Base-by-base conservation (phyloP, 2,329 filamentous ascomycete species). In the Allantophomopsis lycopodina region DNA sequence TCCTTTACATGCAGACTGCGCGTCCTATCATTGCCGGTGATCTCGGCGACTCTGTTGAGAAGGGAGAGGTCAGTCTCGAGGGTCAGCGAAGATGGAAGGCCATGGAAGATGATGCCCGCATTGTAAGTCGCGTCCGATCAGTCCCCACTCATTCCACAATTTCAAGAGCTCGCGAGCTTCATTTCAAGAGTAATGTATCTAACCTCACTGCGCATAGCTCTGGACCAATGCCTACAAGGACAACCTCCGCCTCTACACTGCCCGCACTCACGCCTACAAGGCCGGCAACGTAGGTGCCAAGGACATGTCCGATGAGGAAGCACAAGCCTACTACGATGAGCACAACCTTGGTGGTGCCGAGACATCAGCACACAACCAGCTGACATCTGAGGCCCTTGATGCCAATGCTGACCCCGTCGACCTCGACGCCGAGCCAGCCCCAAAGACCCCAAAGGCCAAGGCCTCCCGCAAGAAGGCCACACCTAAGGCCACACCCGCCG, bases 1-100 rank as follows among this genome's bases (percentile, higher is more conserved):
- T 96, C 68, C 68, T 95, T 44, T 96, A 87, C 67, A 86, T 94
- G 70, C 83, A 93, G 60, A 80, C 83, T 47, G 86, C 86, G 47
- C 83, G 91, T 37, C 73, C 79, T 38, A 80, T 84, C 56, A 91
- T 96, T 50, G 80, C 83, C 42, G 70, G 68, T 28, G 86, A 93
- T 50, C 71, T 94, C 10, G 83, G 82, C 16, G 57, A 74, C n/a
- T 71, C 76, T 43, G 77, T 79, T 7, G 80, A 82, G 58, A 88
- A 89, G 57, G 86, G 86, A 54, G 85, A 88, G 42, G 83, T 96
- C 37, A 82, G 87, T 56, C 77, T 84, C 44, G 87, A 94, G 61
- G 85, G 87, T 32, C 88, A 86, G 55, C 77, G 78, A 51, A 76
- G 88, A 53, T 95, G 89, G 89, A 73, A 78, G 45, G 72, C 75